phyloP scores from a whole-genome alignment of 768 basidiomycete genomes.

The Lentinula lateritia region DNA sequence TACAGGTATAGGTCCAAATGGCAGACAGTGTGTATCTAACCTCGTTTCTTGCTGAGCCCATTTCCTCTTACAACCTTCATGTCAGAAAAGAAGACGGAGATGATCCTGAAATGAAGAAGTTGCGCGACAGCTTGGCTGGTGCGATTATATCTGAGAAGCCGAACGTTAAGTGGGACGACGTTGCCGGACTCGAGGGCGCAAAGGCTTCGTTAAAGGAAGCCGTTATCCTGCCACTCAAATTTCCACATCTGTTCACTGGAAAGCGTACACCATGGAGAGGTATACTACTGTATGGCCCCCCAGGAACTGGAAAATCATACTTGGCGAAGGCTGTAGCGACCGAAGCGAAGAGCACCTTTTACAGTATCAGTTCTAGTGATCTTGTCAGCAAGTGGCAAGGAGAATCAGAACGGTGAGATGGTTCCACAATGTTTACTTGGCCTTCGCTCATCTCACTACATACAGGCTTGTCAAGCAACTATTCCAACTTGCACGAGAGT shows the following conservation, averaged over 20 bases:
- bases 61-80: not conserved
- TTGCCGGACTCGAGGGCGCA: slow-evolving; percentile 91
- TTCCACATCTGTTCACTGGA: slow-evolving; percentile 96
- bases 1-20: slow-evolving; percentile 37
- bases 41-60: not conserved
- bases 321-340: slow-evolving; percentile 98
- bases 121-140: slow-evolving; percentile 82
- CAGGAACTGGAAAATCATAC: slow-evolving; percentile 95
- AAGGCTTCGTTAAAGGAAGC: slow-evolving; percentile 97
- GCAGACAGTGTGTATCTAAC: slow-evolving; percentile 29
- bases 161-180: slow-evolving; percentile 97
- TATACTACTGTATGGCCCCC: slow-evolving; percentile 94
- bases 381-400: slow-evolving; percentile 99
- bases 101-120: slow-evolving; percentile 93
- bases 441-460: slow-evolving; percentile 20
- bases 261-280: slow-evolving; percentile 98
- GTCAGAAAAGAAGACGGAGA: slow-evolving; percentile 38
- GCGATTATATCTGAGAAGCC: slow-evolving; percentile 93
- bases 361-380: slow-evolving; percentile 91
- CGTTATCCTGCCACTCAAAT: slow-evolving; percentile 99
- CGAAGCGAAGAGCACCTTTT: slow-evolving; percentile 98
- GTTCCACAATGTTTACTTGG: not conserved
- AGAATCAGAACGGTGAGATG: slow-evolving; percentile 81
- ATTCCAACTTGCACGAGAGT: slow-evolving; percentile 93
- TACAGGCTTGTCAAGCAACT: slow-evolving; percentile 88